Base-by-base conservation (phyloP, 306 rosid species). In the Begonia fuchsioides region DNA sequence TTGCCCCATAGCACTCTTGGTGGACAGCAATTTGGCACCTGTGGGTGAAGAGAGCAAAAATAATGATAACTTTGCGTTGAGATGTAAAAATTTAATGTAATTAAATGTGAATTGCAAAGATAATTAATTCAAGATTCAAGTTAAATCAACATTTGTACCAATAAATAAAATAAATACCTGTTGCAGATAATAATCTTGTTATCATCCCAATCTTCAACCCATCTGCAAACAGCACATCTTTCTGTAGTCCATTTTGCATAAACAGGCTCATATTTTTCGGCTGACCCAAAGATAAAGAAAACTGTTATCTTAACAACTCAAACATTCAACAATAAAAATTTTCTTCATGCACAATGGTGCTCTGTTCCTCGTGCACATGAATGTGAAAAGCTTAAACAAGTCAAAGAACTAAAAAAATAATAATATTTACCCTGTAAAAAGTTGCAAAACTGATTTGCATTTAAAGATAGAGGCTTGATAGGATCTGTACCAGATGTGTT, bases 181-280 rank as follows among this genome's bases (percentile, higher is more conserved):
- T 81, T 90, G 60, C 98, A 90, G 50, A 90, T 90, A 50, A 90
- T 85, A 44, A 90, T 85, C 77, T 85, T 90, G 75, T 90, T 85
- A 54, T 85, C 94, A 32, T 90, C 95, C 87, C 92, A 90, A 68
- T 90, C 98, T 71, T 85, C 98, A 61, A 84, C 92, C 98, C 98
- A 85, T 85, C 98, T 81, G 54, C 98, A 90, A 65, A 90, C 53
- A 0, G 98, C 98, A 67, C 98, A 90, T 70, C 94, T 75, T 77
- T 90, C 98, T 8, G 87, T 81, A 6, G 98, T 90, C 94, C 96
- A 87, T 73, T 83, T 87, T 65, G 73, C 85, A 69, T 45, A 60
- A 50, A 79, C 73, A 13, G 98, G 98, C 70, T 85, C 94, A 55
- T 85, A 90, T 63, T 67, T 79, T 60, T 75, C 97, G 81, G 95